Evolutionary conservation across 1,284 basidiomycete species (phyloP).

Genomic region (Leccinum solheimii): DNA sequence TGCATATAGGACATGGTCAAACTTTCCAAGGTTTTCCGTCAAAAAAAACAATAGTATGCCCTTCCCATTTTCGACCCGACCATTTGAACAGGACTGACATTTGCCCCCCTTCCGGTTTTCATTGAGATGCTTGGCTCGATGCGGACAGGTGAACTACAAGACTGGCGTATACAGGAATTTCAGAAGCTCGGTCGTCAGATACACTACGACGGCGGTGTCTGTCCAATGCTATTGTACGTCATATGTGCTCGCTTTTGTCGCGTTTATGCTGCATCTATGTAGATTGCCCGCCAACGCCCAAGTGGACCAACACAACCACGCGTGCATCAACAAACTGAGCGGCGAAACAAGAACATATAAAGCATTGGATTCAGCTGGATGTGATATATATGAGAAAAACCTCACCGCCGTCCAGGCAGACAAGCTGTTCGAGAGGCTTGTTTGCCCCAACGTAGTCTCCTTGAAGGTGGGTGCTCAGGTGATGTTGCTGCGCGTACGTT

Average conservation of each 20-base stretch:
- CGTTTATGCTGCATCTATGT: background rate
- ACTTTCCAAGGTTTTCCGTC: constrained; percentile 47
- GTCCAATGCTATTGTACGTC: constrained; percentile 60
- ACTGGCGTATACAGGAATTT: constrained; percentile 40
- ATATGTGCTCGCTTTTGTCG: background rate
- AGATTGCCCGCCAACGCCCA: constrained; percentile 31
- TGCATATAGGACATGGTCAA: constrained; percentile 42
- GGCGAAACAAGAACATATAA: constrained; percentile 18
- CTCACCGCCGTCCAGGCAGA: constrained; percentile 23
- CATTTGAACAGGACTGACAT: constrained; percentile 1
- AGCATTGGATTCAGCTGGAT: constrained; percentile 34
- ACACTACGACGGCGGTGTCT: constrained; percentile 52
- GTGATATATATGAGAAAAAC: constrained; percentile 22
- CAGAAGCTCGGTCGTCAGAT: constrained; percentile 47
- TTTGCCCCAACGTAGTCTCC: constrained; percentile 34
- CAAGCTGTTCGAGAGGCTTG: constrained; percentile 32
- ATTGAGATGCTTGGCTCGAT: constrained; percentile 74
- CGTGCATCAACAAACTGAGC: constrained; percentile 18
- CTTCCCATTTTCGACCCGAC: background rate
- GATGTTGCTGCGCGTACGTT: constrained; percentile 71
- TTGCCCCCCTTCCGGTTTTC: constrained; percentile 43
- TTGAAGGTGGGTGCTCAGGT: constrained; percentile 50
- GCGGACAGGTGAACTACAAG: constrained; percentile 55
- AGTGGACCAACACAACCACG: constrained; percentile 28
- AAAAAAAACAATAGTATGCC: constrained; percentile 43